Evolutionary conservation across 305 asterid species (phyloP), one percentile per base, ranked within the genome.

Genomic region (Caryopteris hybrid): DNA sequence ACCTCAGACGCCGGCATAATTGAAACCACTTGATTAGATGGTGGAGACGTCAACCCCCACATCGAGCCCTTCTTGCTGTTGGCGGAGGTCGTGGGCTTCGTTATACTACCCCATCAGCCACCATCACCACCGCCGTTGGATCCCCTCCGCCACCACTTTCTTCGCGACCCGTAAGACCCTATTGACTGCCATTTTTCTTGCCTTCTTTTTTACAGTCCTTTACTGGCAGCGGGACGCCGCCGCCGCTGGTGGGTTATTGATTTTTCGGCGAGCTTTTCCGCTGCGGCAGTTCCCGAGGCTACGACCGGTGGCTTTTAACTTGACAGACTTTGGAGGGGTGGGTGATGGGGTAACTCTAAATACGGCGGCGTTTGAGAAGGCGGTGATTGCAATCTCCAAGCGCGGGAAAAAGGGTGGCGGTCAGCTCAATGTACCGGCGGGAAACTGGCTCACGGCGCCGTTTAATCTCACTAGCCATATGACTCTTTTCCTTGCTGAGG

Each of bases 341-440:
- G 98, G 98, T 1, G 98, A 89, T 72, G 98, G 96, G 14, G 74
- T 83, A 10, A 87, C 96, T 6, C 54, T 92, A 6, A 92, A 92
- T 61, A 92, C 98, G 39, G 84, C 18, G 39, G 96, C 96, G 70
- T 92, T 92, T 73, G 95, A 92, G 77, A 80, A 54, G 74, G 98
- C 95, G 62, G 68, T 92, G 64, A 64, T 48, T 66, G 92, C 89
- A 0, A 92, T 92, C 58, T 80, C 94, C 12, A 86, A 82, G 81
- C 81, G 83, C 17, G 75, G 88, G 59, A 83, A 76, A 43, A 83
- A 83, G 71, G 97, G 98, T 3, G 96, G 98, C 20, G 98, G 92
- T 3, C 97, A 92, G 91, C 92, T 92, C 23, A 89, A 92, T 75
- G 98, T 92, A 64, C 95, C 96, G 14, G 84, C 90, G 9, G 98